These are phyloP conservation scores for Fennellomyces sp. DNA, from an alignment of 371 early-diverging fungal species.

Conservation along the genomic window DNA sequence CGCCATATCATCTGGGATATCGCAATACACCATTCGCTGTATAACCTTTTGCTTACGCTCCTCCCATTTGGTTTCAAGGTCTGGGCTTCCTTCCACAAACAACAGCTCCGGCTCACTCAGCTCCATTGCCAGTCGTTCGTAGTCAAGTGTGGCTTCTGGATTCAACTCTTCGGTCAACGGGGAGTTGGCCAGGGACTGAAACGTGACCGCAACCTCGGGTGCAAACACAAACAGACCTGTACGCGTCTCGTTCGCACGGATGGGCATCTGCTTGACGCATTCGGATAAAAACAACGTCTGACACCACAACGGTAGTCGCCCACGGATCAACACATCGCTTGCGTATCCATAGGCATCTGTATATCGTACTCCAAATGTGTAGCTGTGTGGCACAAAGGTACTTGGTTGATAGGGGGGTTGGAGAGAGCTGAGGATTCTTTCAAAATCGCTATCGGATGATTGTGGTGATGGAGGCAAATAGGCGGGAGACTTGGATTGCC, in stretches of 20 bases:
- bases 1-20: constrained; percentile 37
- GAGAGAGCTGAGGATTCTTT: neutral
- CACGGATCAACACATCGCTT: constrained; percentile 44
- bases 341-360: constrained; percentile 38
- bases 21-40: constrained; percentile 34
- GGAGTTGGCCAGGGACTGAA: constrained; percentile 15
- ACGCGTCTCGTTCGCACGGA: constrained; percentile 29
- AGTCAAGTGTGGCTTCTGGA: constrained; percentile 34
- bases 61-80: constrained; percentile 12
- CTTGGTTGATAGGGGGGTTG: constrained; percentile 3
- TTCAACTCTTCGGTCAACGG: constrained; percentile 3
- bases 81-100: constrained; percentile 4
- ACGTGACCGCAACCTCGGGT: constrained; percentile 39
- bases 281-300: constrained; percentile 40
- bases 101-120: constrained; percentile 26
- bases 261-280: constrained; percentile 31
- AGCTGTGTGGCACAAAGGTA: constrained; percentile 46
- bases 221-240: constrained; percentile 44
- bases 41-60: constrained; percentile 23
- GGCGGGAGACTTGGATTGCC: constrained; percentile 12
- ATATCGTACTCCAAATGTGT: constrained; percentile 49
- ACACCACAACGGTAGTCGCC: constrained; percentile 42
- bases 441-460: neutral
- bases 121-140: constrained; percentile 45
- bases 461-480: neutral